Conservation (phyloP, 768 basidiomycete species). For the Rhodosporidiobolus sp. region DNA sequence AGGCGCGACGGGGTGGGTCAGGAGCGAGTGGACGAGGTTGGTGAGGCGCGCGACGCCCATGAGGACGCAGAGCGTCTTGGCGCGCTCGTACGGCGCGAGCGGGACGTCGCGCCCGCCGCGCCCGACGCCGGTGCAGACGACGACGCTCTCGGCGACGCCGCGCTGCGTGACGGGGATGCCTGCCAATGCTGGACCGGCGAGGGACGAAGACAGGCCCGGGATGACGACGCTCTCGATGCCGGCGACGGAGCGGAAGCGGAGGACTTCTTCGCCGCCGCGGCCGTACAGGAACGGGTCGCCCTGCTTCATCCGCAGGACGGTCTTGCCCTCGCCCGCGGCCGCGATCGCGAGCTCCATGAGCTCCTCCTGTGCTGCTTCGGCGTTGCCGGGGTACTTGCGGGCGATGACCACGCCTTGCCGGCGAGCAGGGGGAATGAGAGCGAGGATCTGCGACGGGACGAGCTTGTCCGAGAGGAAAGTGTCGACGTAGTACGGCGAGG, state of each 20-base stretch:
- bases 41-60: constrained; percentile 91
- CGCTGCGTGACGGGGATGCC: constrained; percentile 93
- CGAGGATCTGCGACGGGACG: constrained; percentile 81
- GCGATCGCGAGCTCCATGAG: constrained; percentile 89
- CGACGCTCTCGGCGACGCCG: constrained; percentile 82
- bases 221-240: constrained; percentile 81
- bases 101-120: constrained; percentile 73
- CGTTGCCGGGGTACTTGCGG: constrained; percentile 95
- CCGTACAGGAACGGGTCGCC: constrained; percentile 96
- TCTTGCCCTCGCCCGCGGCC: constrained; percentile 71
- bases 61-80: constrained; percentile 74
- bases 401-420: constrained; percentile 76
- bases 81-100: constrained; percentile 82
- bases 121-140: constrained; percentile 92
- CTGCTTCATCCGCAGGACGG: constrained; percentile 91
- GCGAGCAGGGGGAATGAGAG: constrained; percentile 62
- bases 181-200: constrained; percentile 84
- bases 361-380: constrained; percentile 88
- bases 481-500: constrained; percentile 39
- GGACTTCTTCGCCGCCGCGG: constrained; percentile 87
- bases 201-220: constrained; percentile 83
- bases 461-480: constrained; percentile 94
- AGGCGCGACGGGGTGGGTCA: constrained; percentile 54
- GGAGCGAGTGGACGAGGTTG: constrained; percentile 66
- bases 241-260: constrained; percentile 74